Conservation (phyloP, 345 rosid genomes). For the Lepidium africanum region DNA sequence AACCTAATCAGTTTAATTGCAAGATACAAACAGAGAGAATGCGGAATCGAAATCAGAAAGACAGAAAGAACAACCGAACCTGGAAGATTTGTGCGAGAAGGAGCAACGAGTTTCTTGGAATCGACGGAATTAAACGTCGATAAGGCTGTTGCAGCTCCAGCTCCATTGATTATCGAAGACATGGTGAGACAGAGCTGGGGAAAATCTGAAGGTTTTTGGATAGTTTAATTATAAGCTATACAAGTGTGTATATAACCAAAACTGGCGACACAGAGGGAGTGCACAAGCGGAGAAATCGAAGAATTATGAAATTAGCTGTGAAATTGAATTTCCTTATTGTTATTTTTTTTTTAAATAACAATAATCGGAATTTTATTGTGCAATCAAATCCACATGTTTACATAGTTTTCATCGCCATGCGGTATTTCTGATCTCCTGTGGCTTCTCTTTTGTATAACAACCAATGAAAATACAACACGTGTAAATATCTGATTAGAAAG, state of each 20-base stretch:
- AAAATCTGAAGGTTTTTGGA: neutral
- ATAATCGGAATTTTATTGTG: neutral
- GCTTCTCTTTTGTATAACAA: neutral
- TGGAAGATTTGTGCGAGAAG: constrained; percentile 40
- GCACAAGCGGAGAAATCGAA: constrained; percentile 26
- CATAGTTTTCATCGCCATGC: constrained; percentile 17
- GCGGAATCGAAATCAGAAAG: neutral
- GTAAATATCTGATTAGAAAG: fast-evolving
- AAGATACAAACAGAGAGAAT: neutral
- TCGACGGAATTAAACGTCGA: constrained; percentile 41
- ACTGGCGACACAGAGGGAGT: neutral
- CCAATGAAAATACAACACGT: neutral
- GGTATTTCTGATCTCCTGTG: neutral
- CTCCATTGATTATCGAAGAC: constrained; percentile 59
- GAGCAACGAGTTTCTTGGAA: constrained; percentile 36
- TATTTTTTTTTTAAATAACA: too few relatives aligned
- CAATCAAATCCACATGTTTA: constrained; percentile 11
- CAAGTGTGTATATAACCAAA: neutral
- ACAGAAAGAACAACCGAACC: constrained; percentile 25
- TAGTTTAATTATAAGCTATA: neutral
- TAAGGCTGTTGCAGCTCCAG: constrained; percentile 49
- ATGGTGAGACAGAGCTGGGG: constrained; percentile 27
- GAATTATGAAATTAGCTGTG: neutral
- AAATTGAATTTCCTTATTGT: neutral
- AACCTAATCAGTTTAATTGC: neutral